Base-by-base conservation (phyloP, 805 yeast genomes). In the Candida broadrunensis region DNA sequence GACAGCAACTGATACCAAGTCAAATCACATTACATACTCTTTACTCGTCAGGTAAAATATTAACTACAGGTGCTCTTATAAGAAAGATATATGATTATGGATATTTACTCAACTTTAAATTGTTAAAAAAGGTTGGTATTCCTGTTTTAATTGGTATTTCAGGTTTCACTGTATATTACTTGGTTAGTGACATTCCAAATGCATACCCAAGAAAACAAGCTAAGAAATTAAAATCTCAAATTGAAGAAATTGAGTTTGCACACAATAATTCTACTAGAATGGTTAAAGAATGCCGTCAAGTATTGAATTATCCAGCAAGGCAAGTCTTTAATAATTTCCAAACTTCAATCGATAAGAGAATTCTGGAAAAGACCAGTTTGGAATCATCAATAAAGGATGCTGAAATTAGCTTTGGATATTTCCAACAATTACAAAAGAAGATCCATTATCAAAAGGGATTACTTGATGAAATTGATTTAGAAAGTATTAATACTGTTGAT, bases 181-280 rank as follows among this genome's bases (percentile, higher is more conserved):
- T 89, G 42, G 66, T 88, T 15, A 70, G 73, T 44, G 98, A 93
- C 60, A 79, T 95, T 12, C 97, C 97, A 2, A 78, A 84, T 51
- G 96, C 97, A 0, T 80, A 88, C 51, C 95, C 96, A 15, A 72
- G 88, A 49, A 89, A 89, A 43, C 75, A 88, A 43, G 88, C 93
- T 0, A 70, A 74, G 36, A 88, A 85, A 60, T 77, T 91, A 49
- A 77, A 76, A 47, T 56, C 56, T 5, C 85, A 83, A 52, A 68
- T 93, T 25, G 70, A 71, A 32, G 77, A 75, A 13, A 62, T 81
- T 50, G 97, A 90, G 45, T 93, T 89, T 53, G 81, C 86, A 11
- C 93, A 85, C 50, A 52, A 71, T 34, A 91, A 90, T 57, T 81
- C 96, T 1, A 76, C 74, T 36, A 73, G 99, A 45, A 77, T 93